These are phyloP conservation scores for Apiospora marii DNA, from an alignment of 2,329 filamentous ascomycete genomes.

Conservation along the genomic window DNA sequence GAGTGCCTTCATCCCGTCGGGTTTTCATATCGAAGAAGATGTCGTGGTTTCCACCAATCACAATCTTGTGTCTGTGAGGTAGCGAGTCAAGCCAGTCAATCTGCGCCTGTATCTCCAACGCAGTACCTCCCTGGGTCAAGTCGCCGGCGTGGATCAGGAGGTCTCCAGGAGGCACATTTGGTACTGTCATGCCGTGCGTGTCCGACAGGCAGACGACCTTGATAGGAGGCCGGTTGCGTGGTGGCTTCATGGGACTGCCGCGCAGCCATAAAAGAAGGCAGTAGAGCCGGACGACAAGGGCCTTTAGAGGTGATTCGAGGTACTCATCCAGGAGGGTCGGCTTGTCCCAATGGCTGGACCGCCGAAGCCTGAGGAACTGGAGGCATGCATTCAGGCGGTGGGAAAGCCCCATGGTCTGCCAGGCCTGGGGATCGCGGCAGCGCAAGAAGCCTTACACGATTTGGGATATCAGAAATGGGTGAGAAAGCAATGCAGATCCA, in stretches of 20 bases:
- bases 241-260: conserved; percentile 67
- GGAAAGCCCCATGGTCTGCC: conserved; percentile 53
- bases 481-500: not conserved
- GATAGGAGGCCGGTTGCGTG: conserved; percentile 63
- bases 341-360: conserved; percentile 55
- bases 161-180: conserved; percentile 76
- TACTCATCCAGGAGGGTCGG: conserved; percentile 67
- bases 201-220: conserved; percentile 89
- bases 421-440: not conserved
- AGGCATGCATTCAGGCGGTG: not conserved
- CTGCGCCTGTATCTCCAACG: conserved; percentile 78
- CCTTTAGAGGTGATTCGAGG: conserved; percentile 72
- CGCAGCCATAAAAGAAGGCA: conserved; percentile 71
- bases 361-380: conserved; percentile 55
- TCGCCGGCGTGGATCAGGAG: conserved; percentile 92
- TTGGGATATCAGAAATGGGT: not conserved
- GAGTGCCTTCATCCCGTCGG: conserved; percentile 63
- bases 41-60: conserved; percentile 90
- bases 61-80: conserved; percentile 81
- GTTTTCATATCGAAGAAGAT: conserved; percentile 78
- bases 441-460: conserved; percentile 25
- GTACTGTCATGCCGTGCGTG: conserved; percentile 74
- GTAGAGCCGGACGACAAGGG: conserved; percentile 69
- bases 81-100: conserved; percentile 81
- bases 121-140: conserved; percentile 76